Evolutionary conservation across 441 rosid species (phyloP).

Genomic region (Adansonia gregorii): DNA sequence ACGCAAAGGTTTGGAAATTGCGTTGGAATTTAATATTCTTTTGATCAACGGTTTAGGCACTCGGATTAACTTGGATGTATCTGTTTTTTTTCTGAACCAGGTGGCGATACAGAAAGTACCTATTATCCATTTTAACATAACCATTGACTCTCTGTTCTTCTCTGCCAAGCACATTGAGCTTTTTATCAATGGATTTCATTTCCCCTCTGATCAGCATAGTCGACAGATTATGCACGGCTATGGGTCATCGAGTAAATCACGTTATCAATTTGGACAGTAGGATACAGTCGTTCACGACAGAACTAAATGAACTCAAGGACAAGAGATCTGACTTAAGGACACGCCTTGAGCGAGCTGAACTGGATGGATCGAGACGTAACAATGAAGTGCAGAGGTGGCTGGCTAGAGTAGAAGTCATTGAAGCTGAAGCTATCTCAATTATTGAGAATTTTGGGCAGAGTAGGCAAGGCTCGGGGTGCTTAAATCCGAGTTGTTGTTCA

Average conservation of each 20-base stretch:
- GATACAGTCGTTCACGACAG: constrained; percentile 34
- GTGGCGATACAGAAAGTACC: not conserved
- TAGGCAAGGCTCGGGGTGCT: constrained; percentile 32
- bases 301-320: constrained; percentile 40
- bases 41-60: not conserved
- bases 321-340: constrained; percentile 42
- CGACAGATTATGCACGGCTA: constrained; percentile 17
- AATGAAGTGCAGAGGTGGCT: constrained; percentile 45
- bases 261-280: constrained; percentile 36
- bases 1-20: not conserved
- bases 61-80: not conserved
- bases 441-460: constrained; percentile 27
- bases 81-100: not conserved
- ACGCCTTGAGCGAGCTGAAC: constrained; percentile 34
- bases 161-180: not conserved
- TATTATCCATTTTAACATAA: not conserved
- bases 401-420: constrained; percentile 35
- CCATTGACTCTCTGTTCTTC: constrained; percentile 16
- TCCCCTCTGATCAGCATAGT: constrained; percentile 17
- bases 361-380: constrained; percentile 42
- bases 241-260: constrained; percentile 3
- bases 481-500: constrained; percentile 26
- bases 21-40: not conserved
- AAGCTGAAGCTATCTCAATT: constrained; percentile 36
- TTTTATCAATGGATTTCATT: constrained; percentile 31